Evolutionary conservation across 352 stramenopile genomes (phyloP), one percentile per base, ranked within the genome.

Genomic region (Globisporangium uncinulatum): DNA sequence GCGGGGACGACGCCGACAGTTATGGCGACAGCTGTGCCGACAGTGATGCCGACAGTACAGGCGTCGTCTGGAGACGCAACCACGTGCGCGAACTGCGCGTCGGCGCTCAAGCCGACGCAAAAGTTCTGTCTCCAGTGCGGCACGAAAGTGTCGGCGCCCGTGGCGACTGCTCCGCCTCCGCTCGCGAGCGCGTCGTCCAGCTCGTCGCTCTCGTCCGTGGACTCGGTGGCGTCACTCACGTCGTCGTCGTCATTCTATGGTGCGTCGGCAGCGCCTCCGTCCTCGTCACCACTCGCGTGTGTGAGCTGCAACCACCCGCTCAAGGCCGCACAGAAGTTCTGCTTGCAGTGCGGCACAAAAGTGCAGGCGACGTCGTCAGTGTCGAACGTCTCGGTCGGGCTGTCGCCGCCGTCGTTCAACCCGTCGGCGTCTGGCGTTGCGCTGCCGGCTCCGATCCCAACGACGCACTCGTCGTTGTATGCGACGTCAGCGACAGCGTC

Each of bases 71-170:
- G 17, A 61, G 45, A 46, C 48, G 8, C 36, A 59, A 1, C 49
- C 57, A 24, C 67, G 41, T 93, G 83, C 55, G 20, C 54, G 14
- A 76, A 58, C 43, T 94, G 83, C 58, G 61, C 45, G 19, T 65
- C 78, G 29, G 44, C 76, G 42, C 58, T 90, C 29, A 89, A 89
- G 43, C 65, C 75, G 0, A 59, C 67, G 7, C 74, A 88, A 34
- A 93, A 93, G 46, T 93, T 91, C 43, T 93, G 83, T 63, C 50
- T 89, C 17, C 78, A 87, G 44, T 93, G 83, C 56, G 83, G 83
- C 43, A 87, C 78, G 10, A 86, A 86, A 41, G 78, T 78, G 31
- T 52, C 47, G 34, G n/a, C 39, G 9, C 24, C 13, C n/a, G 51
- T 51, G 6, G 31, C 53, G 2, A 51, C 42, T 11, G 42, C 8